Conservation (phyloP, 768 basidiomycete genomes). For the Hygrocybe punicea region DNA sequence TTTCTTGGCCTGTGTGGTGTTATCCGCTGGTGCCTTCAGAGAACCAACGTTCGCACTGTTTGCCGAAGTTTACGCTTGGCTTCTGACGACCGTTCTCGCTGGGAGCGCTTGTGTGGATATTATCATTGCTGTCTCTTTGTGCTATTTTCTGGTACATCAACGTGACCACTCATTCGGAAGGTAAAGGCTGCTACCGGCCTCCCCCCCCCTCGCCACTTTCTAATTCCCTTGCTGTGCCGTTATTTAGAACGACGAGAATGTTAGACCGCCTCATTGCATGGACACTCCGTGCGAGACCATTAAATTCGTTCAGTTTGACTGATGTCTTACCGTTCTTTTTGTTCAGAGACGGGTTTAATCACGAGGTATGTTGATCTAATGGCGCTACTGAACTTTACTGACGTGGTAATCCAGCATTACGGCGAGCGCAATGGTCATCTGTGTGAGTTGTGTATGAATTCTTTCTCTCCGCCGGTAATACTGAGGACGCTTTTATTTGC, state of each 20-base stretch:
- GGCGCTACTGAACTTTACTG: neutral
- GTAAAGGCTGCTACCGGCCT: neutral
- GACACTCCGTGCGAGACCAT: conserved; percentile 9
- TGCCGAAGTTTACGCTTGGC: conserved; percentile 27
- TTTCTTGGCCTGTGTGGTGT: conserved; percentile 26
- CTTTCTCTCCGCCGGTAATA: neutral
- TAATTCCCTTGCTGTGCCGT: neutral
- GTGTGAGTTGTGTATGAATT: neutral
- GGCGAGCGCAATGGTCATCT: conserved; percentile 6
- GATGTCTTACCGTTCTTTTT: neutral
- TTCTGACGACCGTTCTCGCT: conserved; percentile 30
- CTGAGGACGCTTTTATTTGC: neutral
- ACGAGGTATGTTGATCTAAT: conserved; percentile 6
- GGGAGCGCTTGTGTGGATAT: conserved; percentile 31
- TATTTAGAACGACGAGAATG: conserved; percentile 4
- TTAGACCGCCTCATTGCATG: conserved; percentile 9
- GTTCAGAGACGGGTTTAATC: conserved; percentile 11
- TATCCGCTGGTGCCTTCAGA: conserved; percentile 23
- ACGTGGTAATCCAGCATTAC: neutral
- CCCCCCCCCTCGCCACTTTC: neutral
- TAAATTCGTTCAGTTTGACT: neutral
- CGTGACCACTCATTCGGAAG: conserved; percentile 16
- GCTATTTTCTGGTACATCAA: conserved; percentile 29
- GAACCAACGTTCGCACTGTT: conserved; percentile 18
- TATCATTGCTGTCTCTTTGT: conserved; percentile 29